phyloP scores from a whole-genome alignment of 225 moss, liverwort and hornwort genomes.

The Polytrichum formosum region DNA sequence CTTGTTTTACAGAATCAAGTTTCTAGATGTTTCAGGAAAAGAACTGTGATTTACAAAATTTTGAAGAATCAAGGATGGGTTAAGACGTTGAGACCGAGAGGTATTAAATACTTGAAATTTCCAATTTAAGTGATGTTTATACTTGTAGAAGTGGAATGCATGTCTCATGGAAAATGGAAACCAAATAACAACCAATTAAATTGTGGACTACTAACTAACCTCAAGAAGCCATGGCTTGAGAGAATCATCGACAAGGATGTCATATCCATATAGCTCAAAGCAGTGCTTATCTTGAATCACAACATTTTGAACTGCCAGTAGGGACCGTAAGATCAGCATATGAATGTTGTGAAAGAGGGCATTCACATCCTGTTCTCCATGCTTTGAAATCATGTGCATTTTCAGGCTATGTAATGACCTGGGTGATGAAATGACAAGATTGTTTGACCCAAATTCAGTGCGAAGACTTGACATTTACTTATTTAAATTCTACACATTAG shows the following conservation, averaged over 20 bases:
- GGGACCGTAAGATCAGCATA: constrained; percentile 83
- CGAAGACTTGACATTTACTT: no score
- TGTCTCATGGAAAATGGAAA: no score
- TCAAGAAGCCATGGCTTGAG: constrained; percentile 97
- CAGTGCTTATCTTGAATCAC: constrained; percentile 98
- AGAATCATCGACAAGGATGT: constrained; percentile 80
- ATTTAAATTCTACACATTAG: background rate
- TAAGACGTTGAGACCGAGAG: constrained; percentile 62
- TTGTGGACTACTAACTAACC: constrained; percentile 27
- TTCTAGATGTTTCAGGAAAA: constrained; percentile 88
- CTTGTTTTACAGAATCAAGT: constrained; percentile 59
- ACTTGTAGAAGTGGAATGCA: no score
- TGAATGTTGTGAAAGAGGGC: constrained; percentile 89
- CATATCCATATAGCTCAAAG: constrained; percentile 98
- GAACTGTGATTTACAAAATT: constrained; percentile 86
- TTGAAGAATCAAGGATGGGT: constrained; percentile 77
- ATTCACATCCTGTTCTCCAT: constrained; percentile 88
- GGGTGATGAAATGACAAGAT: constrained; percentile 7
- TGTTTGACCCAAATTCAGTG: no score
- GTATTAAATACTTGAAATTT: constrained; percentile 17
- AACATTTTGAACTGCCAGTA: constrained; percentile 90
- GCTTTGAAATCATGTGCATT: constrained; percentile 97
- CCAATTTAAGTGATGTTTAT: no score
- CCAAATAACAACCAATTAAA: no score
- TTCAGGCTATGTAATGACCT: constrained; percentile 92